Percentiles rank a stretch among this genome's conserved stretches.
Evolutionary conservation across 2,329 filamentous ascomycete species (phyloP).

Genomic region (Pseudofabraea citricarpa): DNA sequence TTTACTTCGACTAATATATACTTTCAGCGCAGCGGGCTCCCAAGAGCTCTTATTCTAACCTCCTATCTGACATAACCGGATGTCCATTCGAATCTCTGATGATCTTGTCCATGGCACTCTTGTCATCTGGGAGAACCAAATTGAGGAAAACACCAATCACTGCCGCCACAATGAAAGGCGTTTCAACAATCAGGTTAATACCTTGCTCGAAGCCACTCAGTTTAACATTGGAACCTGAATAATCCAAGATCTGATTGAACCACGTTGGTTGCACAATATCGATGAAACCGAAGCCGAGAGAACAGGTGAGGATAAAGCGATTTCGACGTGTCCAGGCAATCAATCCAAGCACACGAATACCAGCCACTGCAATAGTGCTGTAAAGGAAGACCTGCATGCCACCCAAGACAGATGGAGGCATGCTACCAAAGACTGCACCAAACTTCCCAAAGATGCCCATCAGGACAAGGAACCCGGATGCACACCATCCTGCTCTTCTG

Average conservation of each 20-base stretch:
- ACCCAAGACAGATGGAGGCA: slow-evolving; percentile 46
- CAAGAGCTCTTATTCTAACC: background rate
- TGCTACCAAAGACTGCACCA: slow-evolving; percentile 61
- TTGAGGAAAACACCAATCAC: slow-evolving; percentile 39
- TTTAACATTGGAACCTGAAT: slow-evolving; percentile 30
- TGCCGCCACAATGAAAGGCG: slow-evolving; percentile 37
- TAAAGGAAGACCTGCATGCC: slow-evolving; percentile 61
- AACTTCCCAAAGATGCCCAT: slow-evolving; percentile 71
- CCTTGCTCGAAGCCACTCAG: slow-evolving; percentile 36
- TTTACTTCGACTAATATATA: no score
- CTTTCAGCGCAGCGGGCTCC: background rate
- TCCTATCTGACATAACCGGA: slow-evolving; percentile 9
- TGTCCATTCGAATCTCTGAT: slow-evolving; percentile 13
- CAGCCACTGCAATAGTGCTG: slow-evolving; percentile 59
- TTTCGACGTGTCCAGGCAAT: slow-evolving; percentile 61
- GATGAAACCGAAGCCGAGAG: slow-evolving; percentile 54
- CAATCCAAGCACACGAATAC: slow-evolving; percentile 60
- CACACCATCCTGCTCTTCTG: slow-evolving; percentile 61
- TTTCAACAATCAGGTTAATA: slow-evolving; percentile 34
- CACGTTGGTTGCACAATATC: slow-evolving; percentile 35
- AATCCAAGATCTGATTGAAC: slow-evolving; percentile 33
- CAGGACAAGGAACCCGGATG: slow-evolving; percentile 60
- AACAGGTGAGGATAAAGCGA: slow-evolving; percentile 60
- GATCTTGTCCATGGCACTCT: slow-evolving; percentile 21
- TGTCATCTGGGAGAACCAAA: slow-evolving; percentile 32